Conservation (phyloP, 305 asterid species). For the Solanum hybrid region DNA sequence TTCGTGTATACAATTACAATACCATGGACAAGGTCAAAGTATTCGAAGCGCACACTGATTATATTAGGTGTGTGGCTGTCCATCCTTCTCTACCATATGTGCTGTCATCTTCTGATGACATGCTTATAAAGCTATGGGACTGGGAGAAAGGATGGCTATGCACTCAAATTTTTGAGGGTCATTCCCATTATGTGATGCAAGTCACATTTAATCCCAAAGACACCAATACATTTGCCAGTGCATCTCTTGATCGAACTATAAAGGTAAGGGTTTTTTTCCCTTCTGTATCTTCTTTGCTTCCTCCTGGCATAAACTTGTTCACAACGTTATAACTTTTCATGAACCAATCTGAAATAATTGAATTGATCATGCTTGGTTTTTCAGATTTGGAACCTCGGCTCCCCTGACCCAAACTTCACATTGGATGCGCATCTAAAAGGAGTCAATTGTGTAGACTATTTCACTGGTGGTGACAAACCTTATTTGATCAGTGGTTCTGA, state of each 20-base stretch:
- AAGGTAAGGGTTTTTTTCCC: conserved; percentile 44
- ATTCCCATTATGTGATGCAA: conserved; percentile 99
- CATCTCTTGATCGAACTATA: conserved; percentile 94
- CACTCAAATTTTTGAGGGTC: conserved; percentile 98
- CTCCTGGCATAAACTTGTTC: neutral
- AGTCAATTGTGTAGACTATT: conserved; percentile 95
- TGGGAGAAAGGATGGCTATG: conserved; percentile 99
- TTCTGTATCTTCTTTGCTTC: neutral
- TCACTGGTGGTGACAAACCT: conserved; percentile 97
- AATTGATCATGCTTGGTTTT: conserved; percentile 12
- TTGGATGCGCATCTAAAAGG: conserved; percentile 96
- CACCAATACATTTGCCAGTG: conserved; percentile 98
- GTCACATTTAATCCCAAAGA: conserved; percentile 97
- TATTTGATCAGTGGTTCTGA: conserved; percentile 92
- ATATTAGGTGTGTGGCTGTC: conserved; percentile 93
- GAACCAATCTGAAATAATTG: neutral
- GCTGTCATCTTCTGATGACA: conserved; percentile 97
- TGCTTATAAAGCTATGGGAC: conserved; percentile 99
- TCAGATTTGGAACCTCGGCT: conserved; percentile 98
- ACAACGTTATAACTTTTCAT: neutral
- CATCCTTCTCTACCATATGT: conserved; percentile 95
- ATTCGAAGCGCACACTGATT: conserved; percentile 93
- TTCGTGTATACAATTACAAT: conserved; percentile 92
- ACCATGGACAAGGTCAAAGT: conserved; percentile 98
- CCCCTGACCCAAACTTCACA: conserved; percentile 98